Base-by-base conservation (phyloP, 495 filamentous ascomycete species). In the Terfezia claveryi region DNA sequence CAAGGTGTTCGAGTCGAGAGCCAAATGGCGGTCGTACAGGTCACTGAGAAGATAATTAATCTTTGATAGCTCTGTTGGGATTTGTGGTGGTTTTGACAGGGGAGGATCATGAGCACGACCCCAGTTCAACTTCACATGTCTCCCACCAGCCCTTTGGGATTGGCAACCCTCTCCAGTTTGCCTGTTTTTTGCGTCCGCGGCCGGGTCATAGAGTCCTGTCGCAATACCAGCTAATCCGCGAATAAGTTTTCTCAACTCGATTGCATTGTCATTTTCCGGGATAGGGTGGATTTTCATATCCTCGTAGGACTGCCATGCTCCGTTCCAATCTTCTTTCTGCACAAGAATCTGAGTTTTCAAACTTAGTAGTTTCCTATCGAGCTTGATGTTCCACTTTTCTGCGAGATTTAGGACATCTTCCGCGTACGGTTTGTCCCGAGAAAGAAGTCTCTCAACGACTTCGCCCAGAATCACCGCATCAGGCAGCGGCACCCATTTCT, bases 321-420 rank as follows among this genome's bases (percentile, higher is more conserved):
- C 80, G 46, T 75, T 70, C 10, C 89, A 65, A 65, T 94, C 81
- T 1, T 74, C 70, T 12, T 79, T 78, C 53, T 77, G 74, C 5
- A 92, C 72, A 8, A 76, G 76, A 56, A 89, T 86, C 54, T 82
- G 75, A 50, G 95, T 72, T 64, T 86, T 80, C 20, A 93, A 68
- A 36, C 86, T 69, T 57, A 76, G 78, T 0, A 87, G 91, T 55
- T 71, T 67, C 5, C 72, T 70, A 64, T 87, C 71, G 0, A 81
- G 77, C 44, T 70, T 56, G 17, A 94, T 76, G 5, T 71, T 74
- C 61, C 79, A 74, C 58, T 80, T 77, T 8, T 72, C 54, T 2
- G 76, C 78, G 16, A 94, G 67, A 9, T 46, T 20, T 46, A 46
- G 8, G 41, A 14, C 41, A 14, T 14, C 41, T 20, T 68, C 65